Evolutionary conservation across 495 filamentous ascomycete species (phyloP), one percentile per base, ranked within the genome.

Genomic region (Daldinia decipiens): DNA sequence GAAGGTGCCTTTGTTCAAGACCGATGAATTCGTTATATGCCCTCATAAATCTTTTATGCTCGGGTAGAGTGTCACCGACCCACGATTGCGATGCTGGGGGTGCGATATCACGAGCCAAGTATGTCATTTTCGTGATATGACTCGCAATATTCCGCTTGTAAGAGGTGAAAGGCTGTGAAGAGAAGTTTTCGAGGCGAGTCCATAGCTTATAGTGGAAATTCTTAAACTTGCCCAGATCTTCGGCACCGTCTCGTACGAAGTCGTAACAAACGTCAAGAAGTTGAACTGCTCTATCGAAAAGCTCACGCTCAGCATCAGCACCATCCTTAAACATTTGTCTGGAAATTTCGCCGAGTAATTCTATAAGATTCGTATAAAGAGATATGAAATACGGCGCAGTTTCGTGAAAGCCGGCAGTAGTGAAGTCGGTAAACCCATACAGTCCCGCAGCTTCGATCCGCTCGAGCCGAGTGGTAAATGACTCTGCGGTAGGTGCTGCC

Each of bases 11-110:
- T 11, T 17, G 11, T 9, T 52, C 29, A 5, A 75, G 53, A 0
- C n/a, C 39, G 7, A n/a, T 39, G 12, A 75, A 72, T 8, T 31
- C 21, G 5, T 62, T 15, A 21, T 43, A 68, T 26, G n/a, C 59
- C n/a, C 7, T 39, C 8, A 5, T 2, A n/a, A 62, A 61, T n/a
- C 17, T 27, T 36, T 39, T 17, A 21, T 34, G 43, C 5, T 29
- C 6, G 11, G 5, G 19, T 4, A 70, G 15, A 19, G 50, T 43
- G 4, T 34, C 47, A 8, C 21, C 56, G 6, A 8, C 12, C 61
- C 67, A 70, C n/a, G 27, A 51, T 8, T 7, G 5, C 0, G 19
- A 24, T 15, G 15, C n/a, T n/a, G 9, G 5, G 11, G 65, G 50
- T 38, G 11, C n/a, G 9, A 21, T n/a, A 1, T 31, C 31, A 12